Percentiles rank a stretch among this genome's conserved stretches.
Evolutionary conservation across 768 basidiomycete genomes (phyloP).

Genomic region (Paxillus involutus): DNA sequence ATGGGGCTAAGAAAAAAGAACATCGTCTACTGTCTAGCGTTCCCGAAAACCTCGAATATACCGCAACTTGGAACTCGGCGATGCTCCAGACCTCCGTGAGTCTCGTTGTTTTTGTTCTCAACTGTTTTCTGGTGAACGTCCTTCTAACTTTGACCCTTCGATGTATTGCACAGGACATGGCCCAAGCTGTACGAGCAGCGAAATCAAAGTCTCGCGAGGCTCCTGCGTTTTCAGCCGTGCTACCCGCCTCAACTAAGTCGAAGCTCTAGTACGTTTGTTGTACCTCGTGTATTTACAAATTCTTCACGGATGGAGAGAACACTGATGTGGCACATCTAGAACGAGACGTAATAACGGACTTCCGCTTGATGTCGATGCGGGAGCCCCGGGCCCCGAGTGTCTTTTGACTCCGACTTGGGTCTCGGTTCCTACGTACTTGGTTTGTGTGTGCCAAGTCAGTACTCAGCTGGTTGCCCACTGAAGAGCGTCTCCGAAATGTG

Average conservation of each 20-base stretch:
- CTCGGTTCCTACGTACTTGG: no score
- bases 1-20: background rate
- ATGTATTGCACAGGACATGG: constrained; percentile 4
- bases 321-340: no score
- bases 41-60: constrained; percentile 54
- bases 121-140: background rate
- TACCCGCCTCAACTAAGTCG: background rate
- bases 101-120: background rate
- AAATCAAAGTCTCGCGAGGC: background rate
- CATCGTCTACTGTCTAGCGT: constrained; percentile 18
- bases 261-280: background rate
- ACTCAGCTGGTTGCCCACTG: no score
- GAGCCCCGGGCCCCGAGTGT: no score
- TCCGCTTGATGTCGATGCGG: no score
- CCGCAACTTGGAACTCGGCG: constrained; percentile 53
- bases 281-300: no score
- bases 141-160: no score
- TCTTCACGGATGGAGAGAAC: no score
- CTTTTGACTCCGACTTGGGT: no score
- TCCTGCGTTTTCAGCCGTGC: constrained; percentile 2
- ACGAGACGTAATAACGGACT: no score
- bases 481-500: no score
- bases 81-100: constrained; percentile 52
- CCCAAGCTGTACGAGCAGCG: constrained; percentile 2
- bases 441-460: no score